These are phyloP conservation scores for Corchorus capsularis DNA, from an alignment of 345 rosid species.

Conservation along the genomic window DNA sequence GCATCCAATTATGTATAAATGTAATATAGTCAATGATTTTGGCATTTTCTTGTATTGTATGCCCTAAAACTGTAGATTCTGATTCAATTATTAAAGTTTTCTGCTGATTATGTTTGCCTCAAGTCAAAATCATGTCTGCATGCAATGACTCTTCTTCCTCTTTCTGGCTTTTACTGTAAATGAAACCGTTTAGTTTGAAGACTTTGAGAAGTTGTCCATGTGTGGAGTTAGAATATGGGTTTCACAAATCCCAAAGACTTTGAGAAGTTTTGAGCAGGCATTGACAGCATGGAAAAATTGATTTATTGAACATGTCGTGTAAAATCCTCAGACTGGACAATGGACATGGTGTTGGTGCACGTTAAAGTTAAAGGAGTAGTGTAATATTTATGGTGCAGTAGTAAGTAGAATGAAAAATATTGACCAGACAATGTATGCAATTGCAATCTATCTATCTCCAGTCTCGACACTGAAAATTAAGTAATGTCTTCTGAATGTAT, in stretches of 20 bases:
- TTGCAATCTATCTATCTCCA: too few relatives aligned
- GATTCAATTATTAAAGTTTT: background rate
- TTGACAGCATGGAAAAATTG: too few relatives aligned
- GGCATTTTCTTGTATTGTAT: background rate
- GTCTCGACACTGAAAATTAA: too few relatives aligned
- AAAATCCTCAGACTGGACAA: too few relatives aligned
- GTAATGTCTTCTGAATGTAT: too few relatives aligned
- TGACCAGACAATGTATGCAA: too few relatives aligned
- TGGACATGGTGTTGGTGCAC: too few relatives aligned
- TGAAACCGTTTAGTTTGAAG: background rate
- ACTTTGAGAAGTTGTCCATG: background rate
- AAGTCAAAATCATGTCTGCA: background rate
- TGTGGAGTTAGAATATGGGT: background rate
- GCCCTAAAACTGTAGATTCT: background rate
- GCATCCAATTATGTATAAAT: background rate
- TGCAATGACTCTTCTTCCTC: background rate
- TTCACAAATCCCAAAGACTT: background rate
- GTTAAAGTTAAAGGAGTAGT: too few relatives aligned
- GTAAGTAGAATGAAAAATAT: too few relatives aligned
- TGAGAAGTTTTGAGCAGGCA: background rate
- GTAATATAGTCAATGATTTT: background rate
- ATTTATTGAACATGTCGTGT: too few relatives aligned
- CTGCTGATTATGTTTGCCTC: background rate
- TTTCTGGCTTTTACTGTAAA: background rate
- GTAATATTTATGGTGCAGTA: too few relatives aligned